Conservation (phyloP, 257 asterid species). For the Lithospermum erythrorhizon region DNA sequence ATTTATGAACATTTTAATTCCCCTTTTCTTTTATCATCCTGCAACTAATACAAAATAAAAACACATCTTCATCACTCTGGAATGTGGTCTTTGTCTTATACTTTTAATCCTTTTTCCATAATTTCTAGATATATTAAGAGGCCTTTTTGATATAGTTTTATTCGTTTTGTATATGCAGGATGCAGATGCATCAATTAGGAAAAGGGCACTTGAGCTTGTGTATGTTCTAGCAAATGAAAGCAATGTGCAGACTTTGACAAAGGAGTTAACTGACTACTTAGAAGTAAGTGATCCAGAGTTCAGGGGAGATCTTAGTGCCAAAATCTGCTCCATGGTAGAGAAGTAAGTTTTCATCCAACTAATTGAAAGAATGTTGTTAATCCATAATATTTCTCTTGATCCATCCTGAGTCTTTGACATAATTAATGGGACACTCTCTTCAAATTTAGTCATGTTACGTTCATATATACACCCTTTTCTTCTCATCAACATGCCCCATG, state of each 20-base stretch:
- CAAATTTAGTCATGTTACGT: constrained; percentile 5
- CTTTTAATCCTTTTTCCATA: neutral
- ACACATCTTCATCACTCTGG: neutral
- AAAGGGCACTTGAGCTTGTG: constrained; percentile 93
- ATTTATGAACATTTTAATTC: neutral
- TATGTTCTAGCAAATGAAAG: constrained; percentile 79
- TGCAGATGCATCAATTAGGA: constrained; percentile 97
- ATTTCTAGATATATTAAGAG: neutral
- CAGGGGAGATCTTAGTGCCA: constrained; percentile 85
- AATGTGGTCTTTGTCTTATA: neutral
- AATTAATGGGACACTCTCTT: constrained; percentile 1
- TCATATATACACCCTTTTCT: constrained; percentile 4
- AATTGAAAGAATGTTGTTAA: neutral
- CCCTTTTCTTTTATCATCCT: neutral
- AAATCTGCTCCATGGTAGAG: constrained; percentile 91
- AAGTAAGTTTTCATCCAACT: constrained; percentile 52
- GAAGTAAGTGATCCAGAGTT: constrained; percentile 88
- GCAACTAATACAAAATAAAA: neutral
- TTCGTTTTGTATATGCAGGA: constrained; percentile 40
- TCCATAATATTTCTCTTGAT: constrained; percentile 5
- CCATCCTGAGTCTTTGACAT: neutral
- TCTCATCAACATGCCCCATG: too few relatives aligned
- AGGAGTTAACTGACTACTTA: constrained; percentile 81
- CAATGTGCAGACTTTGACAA: constrained; percentile 80
- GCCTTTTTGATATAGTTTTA: constrained; percentile 22